A percentile compares a stretch with the other conserved stretches of the same genome.
Conservation (phyloP, 257 asterid species). For the Oldenlandia corymbosa region DNA sequence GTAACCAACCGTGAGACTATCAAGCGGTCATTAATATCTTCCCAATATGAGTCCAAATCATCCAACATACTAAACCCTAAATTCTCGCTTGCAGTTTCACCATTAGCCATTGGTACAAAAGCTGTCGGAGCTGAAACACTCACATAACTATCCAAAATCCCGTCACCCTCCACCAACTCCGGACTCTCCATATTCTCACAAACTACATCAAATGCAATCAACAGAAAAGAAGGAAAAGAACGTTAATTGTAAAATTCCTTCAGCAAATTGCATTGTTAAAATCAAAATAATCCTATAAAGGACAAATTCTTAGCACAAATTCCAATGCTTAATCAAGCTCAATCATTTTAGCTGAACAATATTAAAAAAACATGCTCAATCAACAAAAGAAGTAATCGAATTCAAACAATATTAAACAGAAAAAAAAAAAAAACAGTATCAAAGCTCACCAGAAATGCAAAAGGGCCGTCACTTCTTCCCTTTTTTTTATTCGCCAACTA, state of each 20-base stretch:
- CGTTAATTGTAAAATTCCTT: background rate
- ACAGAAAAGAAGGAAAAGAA: background rate
- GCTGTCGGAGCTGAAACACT: constrained; percentile 20
- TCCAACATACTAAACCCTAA: constrained; percentile 63
- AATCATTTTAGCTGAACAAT: too few species aligned
- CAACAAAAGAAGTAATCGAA: background rate
- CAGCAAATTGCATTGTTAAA: background rate
- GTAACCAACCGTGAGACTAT: constrained; percentile 73
- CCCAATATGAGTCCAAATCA: constrained; percentile 59
- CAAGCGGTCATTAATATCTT: constrained; percentile 54
- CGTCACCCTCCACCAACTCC: constrained; percentile 20
- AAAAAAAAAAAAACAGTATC: too few species aligned
- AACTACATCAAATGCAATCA: constrained; percentile 8
- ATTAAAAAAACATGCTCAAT: too few species aligned
- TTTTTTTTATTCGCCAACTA: background rate
- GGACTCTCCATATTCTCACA: constrained; percentile 10
- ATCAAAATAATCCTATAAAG: background rate
- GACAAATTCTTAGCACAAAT: background rate
- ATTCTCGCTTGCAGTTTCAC: constrained; percentile 35
- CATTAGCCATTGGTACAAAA: constrained; percentile 11
- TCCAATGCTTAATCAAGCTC: background rate
- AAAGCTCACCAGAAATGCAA: background rate
- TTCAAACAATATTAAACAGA: background rate
- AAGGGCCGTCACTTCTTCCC: background rate
- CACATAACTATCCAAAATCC: constrained; percentile 19